Base-by-base conservation (phyloP, 129 eudicot species). In the Scalesia atractyloides region DNA sequence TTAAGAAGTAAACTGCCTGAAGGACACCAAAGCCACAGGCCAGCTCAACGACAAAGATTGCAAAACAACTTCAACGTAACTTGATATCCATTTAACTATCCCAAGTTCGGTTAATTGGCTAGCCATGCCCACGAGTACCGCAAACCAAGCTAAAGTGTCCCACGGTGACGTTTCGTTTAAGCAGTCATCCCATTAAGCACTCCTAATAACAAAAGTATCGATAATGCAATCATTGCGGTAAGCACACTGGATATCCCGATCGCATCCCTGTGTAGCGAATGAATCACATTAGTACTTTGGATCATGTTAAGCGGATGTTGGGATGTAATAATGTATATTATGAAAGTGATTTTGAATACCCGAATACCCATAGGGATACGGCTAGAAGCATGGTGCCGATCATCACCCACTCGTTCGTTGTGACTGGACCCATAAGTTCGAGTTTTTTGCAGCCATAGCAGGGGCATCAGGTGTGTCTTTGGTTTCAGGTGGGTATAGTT, bases 111-210 rank as follows among this genome's bases (percentile, higher is more conserved):
- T 86, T 72, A 94, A 60, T 64, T 94, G 97, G 44, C 80, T 74
- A 5, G 98, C 93, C 97, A 94, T 87, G 34, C 98, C 98, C 11
- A 94, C 86, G 67, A 94, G 76, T 13, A 88, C 91, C 5, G 89
- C 97, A 60, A 94, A 94, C 98, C 98, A 94, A 76, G 79, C 84
- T 68, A 93, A 74, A 26, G 97, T 94, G 80, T 94, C 97, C 98
- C 98, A 94, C 62, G 97, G 93, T n/a, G 91, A 85, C 68, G 78
- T 90, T 73, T 94, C 98, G n/a, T 77, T 88, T 17, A 94, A 79
- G 78, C 98, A 94, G 65, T 94, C 98, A 5, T 90, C 92, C 98
- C 98, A 94, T 8, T 86, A 30, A 94, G 88, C 16, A 90, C 93
- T 65, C 98, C 97, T 24, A 66, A 39, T 11, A 88, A 68, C 66